A percentile compares a stretch with the other conserved stretches of the same genome.
Conservation (phyloP, 805 yeast species). For the Kuraishia ogatae region DNA sequence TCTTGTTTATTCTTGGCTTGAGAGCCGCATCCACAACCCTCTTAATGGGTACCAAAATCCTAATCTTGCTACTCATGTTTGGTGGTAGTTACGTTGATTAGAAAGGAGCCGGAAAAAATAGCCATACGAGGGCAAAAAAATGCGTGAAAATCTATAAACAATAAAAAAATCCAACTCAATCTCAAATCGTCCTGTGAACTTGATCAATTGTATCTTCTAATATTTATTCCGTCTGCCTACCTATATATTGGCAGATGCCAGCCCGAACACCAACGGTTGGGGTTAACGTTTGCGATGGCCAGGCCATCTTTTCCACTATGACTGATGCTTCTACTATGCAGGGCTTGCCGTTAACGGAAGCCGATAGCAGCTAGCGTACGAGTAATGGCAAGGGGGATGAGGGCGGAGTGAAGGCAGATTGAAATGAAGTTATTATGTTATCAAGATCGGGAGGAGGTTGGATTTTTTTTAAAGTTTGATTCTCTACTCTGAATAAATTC, state of each 20-base stretch:
- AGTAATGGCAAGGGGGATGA: not conserved
- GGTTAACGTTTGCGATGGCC: not conserved
- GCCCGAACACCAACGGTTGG: not conserved
- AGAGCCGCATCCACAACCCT: constrained; percentile 91
- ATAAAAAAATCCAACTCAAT: no score
- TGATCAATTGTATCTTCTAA: no score
- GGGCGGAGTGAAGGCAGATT: not conserved
- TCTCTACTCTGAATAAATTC: no score
- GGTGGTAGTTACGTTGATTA: no score
- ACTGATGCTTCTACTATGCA: not conserved
- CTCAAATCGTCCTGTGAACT: no score
- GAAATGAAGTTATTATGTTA: no score
- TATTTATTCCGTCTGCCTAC: no score
- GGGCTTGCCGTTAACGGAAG: not conserved
- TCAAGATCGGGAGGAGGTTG: no score
- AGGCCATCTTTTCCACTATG: not conserved
- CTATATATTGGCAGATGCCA: not conserved
- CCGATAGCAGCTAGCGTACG: not conserved
- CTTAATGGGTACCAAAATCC: constrained; percentile 88
- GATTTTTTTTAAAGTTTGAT: no score
- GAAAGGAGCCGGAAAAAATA: not conserved
- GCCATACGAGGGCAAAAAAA: not conserved
- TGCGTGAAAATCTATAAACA: no score
- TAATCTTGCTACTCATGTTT: constrained; percentile 38
- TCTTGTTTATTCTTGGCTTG: constrained; percentile 84